Evolutionary conservation across 176 grass and related monocot species (phyloP), one percentile per base, ranked within the genome.

Genomic region (Microstegium vimineum): DNA sequence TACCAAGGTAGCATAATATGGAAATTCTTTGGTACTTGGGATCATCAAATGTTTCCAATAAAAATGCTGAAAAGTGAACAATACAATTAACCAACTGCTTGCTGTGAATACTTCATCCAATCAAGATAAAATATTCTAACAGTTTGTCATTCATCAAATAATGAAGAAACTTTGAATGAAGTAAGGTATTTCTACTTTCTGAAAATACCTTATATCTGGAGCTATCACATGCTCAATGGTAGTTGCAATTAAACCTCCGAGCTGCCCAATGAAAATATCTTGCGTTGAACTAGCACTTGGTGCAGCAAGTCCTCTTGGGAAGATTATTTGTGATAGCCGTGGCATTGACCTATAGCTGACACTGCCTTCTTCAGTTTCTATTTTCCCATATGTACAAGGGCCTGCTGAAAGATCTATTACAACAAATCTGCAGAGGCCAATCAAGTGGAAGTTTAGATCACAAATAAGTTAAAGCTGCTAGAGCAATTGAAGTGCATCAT

Each of bases 291-390:
- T 77, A 83, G 87, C 34, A 90, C 87, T 99, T 84, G 84, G 81
- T 82, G 86, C 56, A 80, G 93, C 66, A 72, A 75, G 47, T 71
- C 96, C 93, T 91, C 89, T 91, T 74, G 96, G 93, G 62, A 99
- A 95, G 37, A 99, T 91, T 82, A 99, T 88, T 84, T 93, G 78
- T 69, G 85, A 99, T 77, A 99, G 41, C 42, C 91, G 82, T 69
- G 96, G 96, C 82, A 99, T 75, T 86, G 88, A 90, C 77, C 91
- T 93, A 76, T 93, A 95, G 85, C 96, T 92, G 78, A 99, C 87
- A 86, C 96, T 99, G 86, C 96, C 96, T 93, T 99, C 96, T 88
- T 99, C 96, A 5, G 93, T 93, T 93, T 99, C 96, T 86, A 99
- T 99, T 90, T 93, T 99, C 18, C 96, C 96, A 80, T 99, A 99